Percentiles rank a stretch among this genome's conserved stretches.
Evolutionary conservation across 306 rosid species (phyloP).

Genomic region (Cucurbita argyrosperma): DNA sequence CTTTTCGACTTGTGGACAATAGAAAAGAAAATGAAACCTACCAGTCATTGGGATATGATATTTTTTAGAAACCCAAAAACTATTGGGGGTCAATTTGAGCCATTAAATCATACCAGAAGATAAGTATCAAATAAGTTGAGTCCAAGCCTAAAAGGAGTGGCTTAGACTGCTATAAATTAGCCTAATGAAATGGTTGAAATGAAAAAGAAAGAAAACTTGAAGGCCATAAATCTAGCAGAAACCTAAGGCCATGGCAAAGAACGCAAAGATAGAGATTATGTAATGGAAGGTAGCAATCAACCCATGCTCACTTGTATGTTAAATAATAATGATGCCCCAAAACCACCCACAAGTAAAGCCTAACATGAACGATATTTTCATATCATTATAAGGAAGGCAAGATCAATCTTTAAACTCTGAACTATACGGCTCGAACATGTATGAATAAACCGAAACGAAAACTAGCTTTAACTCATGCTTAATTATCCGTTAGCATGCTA

Average conservation of each 20-base stretch:
- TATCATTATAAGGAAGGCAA: neutral
- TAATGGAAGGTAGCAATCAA: neutral
- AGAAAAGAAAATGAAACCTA: too few relatives aligned
- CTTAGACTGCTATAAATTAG: too few relatives aligned
- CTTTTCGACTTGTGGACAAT: too few relatives aligned
- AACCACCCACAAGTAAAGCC: neutral
- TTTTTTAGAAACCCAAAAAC: too few relatives aligned
- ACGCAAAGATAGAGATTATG: neutral
- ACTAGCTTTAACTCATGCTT: slow-evolving; percentile 4
- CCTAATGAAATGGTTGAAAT: too few relatives aligned
- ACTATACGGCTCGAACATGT: neutral
- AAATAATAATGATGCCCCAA: neutral
- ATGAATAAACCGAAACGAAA: neutral
- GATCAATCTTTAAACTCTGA: neutral
- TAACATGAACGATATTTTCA: neutral
- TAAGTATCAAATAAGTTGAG: too few relatives aligned
- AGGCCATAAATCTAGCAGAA: neutral
- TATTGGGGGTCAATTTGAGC: too few relatives aligned
- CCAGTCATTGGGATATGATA: too few relatives aligned
- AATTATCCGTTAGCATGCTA: neutral
- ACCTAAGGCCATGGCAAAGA: neutral
- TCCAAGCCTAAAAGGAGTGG: too few relatives aligned
- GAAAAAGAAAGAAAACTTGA: too few relatives aligned
- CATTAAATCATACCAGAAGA: too few relatives aligned
- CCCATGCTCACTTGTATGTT: neutral